Conservation (phyloP, 306 rosid species). For the Senna tora region DNA sequence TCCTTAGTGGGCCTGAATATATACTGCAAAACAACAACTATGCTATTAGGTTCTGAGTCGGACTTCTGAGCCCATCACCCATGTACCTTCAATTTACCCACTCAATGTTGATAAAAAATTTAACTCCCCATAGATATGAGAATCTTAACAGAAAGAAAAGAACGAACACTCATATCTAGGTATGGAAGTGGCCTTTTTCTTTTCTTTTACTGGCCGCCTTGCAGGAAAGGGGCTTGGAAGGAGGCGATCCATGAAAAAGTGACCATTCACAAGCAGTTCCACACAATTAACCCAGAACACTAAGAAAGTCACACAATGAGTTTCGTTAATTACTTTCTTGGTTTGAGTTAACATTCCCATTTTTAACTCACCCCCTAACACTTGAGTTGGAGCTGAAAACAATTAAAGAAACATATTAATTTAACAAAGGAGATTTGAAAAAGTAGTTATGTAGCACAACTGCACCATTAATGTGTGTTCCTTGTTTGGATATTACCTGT, state of each 20-base stretch:
- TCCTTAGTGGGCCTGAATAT: background rate
- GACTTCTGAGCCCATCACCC: background rate
- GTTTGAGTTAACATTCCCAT: background rate
- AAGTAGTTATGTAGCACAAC: background rate
- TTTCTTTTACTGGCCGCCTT: too few relatives aligned
- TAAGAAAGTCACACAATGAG: background rate
- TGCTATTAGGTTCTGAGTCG: background rate
- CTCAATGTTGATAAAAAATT: background rate
- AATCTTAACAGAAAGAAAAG: constrained; percentile 1
- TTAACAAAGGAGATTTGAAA: background rate
- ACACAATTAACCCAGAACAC: background rate
- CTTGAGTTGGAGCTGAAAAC: constrained; percentile 9
- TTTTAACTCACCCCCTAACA: background rate
- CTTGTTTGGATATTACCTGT: constrained; percentile 59
- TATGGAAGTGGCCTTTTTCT: too few relatives aligned
- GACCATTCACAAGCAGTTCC: background rate
- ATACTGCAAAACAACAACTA: background rate
- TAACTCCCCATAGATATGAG: background rate
- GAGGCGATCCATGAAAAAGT: background rate
- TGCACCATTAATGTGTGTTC: background rate
- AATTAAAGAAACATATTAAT: background rate
- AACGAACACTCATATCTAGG: background rate
- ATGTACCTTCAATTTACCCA: background rate
- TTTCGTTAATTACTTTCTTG: background rate
- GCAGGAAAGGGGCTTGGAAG: too few relatives aligned